phyloP scores from a whole-genome alignment of 306 rosid genomes.

The Vicia faba region DNA sequence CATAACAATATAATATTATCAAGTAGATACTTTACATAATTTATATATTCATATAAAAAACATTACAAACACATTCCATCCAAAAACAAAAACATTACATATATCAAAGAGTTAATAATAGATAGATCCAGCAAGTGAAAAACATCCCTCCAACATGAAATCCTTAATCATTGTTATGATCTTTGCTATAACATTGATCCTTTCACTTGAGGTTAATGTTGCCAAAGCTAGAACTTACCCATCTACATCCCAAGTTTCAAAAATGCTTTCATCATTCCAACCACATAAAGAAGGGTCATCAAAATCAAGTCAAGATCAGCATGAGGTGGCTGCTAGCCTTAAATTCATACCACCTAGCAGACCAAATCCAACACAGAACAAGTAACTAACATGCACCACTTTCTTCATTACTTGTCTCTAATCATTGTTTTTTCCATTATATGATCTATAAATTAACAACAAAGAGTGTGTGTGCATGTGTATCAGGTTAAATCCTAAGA shows the following conservation, averaged over 20 bases:
- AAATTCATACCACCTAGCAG: slow-evolving; percentile 69
- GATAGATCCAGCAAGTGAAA: slow-evolving; percentile 39
- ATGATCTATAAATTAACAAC: slow-evolving; percentile 31
- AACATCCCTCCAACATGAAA: slow-evolving; percentile 66
- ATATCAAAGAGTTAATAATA: slow-evolving; percentile 3
- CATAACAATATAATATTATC: background rate
- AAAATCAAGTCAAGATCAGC: slow-evolving; percentile 29
- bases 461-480: slow-evolving; percentile 16
- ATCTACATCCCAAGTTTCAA: slow-evolving; percentile 39
- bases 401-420: slow-evolving; percentile 12
- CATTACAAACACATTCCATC: background rate
- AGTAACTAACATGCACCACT: slow-evolving; percentile 40
- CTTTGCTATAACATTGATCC: slow-evolving; percentile 50
- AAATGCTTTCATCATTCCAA: slow-evolving; percentile 37
- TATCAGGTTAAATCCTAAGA: slow-evolving; percentile 55
- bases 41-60: background rate
- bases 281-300: slow-evolving; percentile 27
- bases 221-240: slow-evolving; percentile 54
- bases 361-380: slow-evolving; percentile 88
- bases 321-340: slow-evolving; percentile 53
- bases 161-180: slow-evolving; percentile 48
- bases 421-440: slow-evolving; percentile 27
- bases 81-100: background rate
- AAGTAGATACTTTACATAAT: background rate
- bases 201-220: slow-evolving; percentile 38